Evolutionary conservation across 345 rosid genomes (phyloP), one percentile per base, ranked within the genome.

Genomic region (Rhizophora mangle): DNA sequence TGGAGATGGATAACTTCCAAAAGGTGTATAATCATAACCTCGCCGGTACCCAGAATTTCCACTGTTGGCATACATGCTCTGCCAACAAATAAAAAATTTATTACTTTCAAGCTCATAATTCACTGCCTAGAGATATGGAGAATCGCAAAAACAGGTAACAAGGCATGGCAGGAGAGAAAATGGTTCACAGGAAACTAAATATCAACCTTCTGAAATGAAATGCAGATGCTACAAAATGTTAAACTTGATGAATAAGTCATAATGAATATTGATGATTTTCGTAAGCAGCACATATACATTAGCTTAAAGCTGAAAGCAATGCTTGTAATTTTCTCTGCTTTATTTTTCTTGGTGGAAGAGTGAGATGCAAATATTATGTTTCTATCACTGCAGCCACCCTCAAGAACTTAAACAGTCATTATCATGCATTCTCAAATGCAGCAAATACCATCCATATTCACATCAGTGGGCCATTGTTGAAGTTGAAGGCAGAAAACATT

Each of bases 1-100:
- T 52, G 83, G 65, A 8, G 87, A 36, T 6, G 83, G 65, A 66
- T 79, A 83, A 36, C 80, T 57, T 60, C 89, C 88, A 67, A 77
- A 81, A 47, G 86, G 85, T 43, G 72, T 51, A 80, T 80, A 79
- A 63, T 78, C 67, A 72, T 84, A 83, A 31, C 77, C 74, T 67
- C 81, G 83, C 37, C 68, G 84, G 21, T 86, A 77, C 66, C 81
- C 69, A 71, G 72, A 30, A 43, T 85, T 70, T 46, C 82, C 83
- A 74, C 80, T 83, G 13, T 78, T 78, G 10, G 78, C 82, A 76
- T 74, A 78, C 51, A 76, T 46, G 66, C 56, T 78, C 84, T 82
- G 78, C 72, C 67, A 82, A 64, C 34, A 57, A n/a, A 76, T 30
- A 69, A 68, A 56, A 24, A 72, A 63, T 58, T 53, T 47, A 73